phyloP scores from a whole-genome alignment of 2,329 filamentous ascomycete genomes.

The Aspergillus novoparasiticus region DNA sequence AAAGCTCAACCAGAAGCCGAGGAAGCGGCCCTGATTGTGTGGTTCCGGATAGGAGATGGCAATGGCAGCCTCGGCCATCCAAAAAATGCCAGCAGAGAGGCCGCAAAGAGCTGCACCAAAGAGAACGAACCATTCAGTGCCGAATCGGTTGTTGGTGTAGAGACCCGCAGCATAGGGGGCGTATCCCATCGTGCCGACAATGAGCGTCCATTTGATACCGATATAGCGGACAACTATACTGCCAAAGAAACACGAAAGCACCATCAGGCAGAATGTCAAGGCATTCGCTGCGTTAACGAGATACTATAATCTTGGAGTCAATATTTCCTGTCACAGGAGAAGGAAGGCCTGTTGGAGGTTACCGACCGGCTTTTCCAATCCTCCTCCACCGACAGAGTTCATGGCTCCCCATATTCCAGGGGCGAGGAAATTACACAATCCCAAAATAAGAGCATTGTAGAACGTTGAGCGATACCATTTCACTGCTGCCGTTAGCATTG shows the following conservation, averaged over 20 bases:
- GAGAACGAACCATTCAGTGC: conserved; percentile 68
- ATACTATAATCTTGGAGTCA: conserved; percentile 31
- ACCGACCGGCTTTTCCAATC: conserved; percentile 57
- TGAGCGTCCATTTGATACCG: conserved; percentile 70
- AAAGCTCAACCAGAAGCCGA: conserved; percentile 70
- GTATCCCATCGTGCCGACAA: conserved; percentile 73
- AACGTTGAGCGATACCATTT: conserved; percentile 73
- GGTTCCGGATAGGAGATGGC: conserved; percentile 73
- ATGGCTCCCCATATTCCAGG: conserved; percentile 74
- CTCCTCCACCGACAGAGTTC: conserved; percentile 73
- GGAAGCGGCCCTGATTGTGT: conserved; percentile 64
- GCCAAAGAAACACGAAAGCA: conserved; percentile 68
- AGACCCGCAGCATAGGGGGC: conserved; percentile 71
- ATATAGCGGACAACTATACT: conserved; percentile 66
- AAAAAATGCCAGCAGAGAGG: conserved; percentile 71
- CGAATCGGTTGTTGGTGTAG: conserved; percentile 72
- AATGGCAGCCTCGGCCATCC: conserved; percentile 75
- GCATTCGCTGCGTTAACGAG: conserved; percentile 73
- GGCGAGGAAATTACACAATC: conserved; percentile 69
- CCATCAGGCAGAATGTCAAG: conserved; percentile 72
- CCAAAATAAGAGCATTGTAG: conserved; percentile 72
- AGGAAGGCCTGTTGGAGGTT: not conserved
- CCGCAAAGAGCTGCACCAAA: conserved; percentile 70
- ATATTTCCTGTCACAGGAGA: not conserved
- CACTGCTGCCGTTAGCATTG: conserved; percentile 39